Evolutionary conservation across 306 rosid genomes (phyloP).

Genomic region (Malus asiatica): DNA sequence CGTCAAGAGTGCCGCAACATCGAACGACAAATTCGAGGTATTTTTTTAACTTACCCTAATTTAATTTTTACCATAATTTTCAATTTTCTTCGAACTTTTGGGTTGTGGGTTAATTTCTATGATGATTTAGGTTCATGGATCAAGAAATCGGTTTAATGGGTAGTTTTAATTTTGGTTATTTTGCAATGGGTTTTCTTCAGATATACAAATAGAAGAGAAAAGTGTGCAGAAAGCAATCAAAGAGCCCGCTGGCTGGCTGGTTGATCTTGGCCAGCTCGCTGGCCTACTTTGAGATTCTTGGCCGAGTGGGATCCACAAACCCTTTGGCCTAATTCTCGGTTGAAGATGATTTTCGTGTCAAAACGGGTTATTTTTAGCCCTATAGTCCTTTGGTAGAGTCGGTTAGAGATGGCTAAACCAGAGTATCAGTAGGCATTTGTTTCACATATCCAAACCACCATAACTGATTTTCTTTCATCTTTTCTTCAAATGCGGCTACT

Average conservation of each 20-base stretch:
- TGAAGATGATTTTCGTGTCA: too few relatives aligned
- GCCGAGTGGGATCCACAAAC: too few relatives aligned
- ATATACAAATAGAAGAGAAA: constrained; percentile 83
- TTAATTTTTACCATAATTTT: neutral
- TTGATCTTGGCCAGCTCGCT: too few relatives aligned
- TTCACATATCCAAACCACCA: too few relatives aligned
- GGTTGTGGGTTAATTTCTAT: neutral
- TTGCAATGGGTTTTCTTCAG: constrained; percentile 28
- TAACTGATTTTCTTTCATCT: too few relatives aligned
- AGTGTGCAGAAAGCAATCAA: constrained; percentile 76
- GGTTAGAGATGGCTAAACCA: too few relatives aligned
- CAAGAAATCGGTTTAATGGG: neutral
- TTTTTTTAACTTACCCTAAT: neutral
- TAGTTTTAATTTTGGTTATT: neutral
- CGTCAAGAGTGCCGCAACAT: constrained; percentile 91
- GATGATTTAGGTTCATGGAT: neutral
- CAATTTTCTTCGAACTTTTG: neutral
- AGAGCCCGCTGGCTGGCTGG: constrained; percentile 17
- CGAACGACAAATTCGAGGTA: constrained; percentile 90
- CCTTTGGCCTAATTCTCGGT: too few relatives aligned
- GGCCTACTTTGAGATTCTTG: too few relatives aligned
- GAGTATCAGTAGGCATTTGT: too few relatives aligned
- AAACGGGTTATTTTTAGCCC: too few relatives aligned
- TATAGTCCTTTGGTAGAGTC: too few relatives aligned
- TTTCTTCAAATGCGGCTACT: too few relatives aligned